Base-by-base conservation (phyloP, 441 rosid species). In the Macaranga tanarius region DNA sequence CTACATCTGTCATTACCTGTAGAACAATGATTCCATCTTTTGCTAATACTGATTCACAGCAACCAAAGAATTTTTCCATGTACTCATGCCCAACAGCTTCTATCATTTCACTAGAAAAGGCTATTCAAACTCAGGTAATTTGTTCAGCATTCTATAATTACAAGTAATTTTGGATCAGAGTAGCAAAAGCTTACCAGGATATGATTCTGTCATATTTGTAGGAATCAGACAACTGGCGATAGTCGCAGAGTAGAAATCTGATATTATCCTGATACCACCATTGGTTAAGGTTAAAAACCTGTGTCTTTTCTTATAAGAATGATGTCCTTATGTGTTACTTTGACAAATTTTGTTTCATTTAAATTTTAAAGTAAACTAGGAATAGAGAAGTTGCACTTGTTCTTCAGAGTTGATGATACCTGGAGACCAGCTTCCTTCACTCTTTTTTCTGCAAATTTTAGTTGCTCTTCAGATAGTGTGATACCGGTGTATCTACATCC, bases 401-500 rank as follows among this genome's bases (percentile, higher is more conserved):
- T 54, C n/a, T 10, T 34, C 42, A 1, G 28, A 25, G 40, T 56
- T 10, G 15, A 73, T 66, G 15, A 73, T 66, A 91, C 97, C 95
- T 89, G 84, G 67, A 93, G 90, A 50, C 96, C 96, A 72, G 93
- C 96, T 81, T 90, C 90, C 71, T 86, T 86, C 19, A 88, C 96
- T 83, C 82, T 90, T 55, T 5, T 75, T 69, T 90, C 87, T 25
- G 94, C 96, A 76, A 76, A 89, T 65, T 82, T 90, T 42, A 90
- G 86, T 56, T 91, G 97, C 76, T 91, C 89, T 64, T 80, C 82
- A 0, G 96, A 91, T 7, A 91, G 71, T 12, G 97, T 91, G 74
- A 95, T 87, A 64, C 97, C 97, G 0, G 97, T 88, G 75, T 90
- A 91, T 76, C 69, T 87, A 81, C 98, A 93, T 71, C 94, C 91